A percentile compares a stretch with the other conserved stretches of the same genome.
phyloP scores from a whole-genome alignment of 805 yeast species.

The Candida ficus region DNA sequence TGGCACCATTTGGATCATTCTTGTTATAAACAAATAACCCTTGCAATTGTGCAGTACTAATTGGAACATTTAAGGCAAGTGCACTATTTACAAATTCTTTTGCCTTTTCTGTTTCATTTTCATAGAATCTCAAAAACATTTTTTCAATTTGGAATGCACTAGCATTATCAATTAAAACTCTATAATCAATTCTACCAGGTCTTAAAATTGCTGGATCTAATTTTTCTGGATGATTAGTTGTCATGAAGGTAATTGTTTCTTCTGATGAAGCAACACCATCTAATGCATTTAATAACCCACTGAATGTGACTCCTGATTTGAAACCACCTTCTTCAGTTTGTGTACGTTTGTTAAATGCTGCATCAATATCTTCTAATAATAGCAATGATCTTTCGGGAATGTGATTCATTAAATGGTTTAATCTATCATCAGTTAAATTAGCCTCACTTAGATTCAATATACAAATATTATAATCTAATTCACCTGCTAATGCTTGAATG shows the following conservation, averaged over 20 bases:
- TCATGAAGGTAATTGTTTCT: conserved; percentile 95
- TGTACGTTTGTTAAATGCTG: conserved; percentile 83
- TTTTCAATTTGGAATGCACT: conserved; percentile 67
- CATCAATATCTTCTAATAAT: conserved; percentile 89
- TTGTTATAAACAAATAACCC: conserved; percentile 93
- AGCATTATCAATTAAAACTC: conserved; percentile 83
- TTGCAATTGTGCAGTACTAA: conserved; percentile 92
- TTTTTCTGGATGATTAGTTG: conserved; percentile 94
- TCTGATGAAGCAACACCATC: conserved; percentile 98
- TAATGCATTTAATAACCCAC: conserved; percentile 87
- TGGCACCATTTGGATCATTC: conserved; percentile 71
- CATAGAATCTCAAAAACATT: conserved; percentile 89
- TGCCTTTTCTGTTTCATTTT: conserved; percentile 51
- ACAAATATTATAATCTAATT: conserved; percentile 91
- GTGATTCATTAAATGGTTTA: conserved; percentile 94
- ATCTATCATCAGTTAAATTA: conserved; percentile 88
- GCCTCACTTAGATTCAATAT: conserved; percentile 86
- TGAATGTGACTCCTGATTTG: conserved; percentile 87
- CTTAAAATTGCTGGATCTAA: conserved; percentile 89
- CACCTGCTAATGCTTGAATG: conserved; percentile 96
- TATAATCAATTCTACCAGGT: conserved; percentile 91
- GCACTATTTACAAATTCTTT: conserved; percentile 36
- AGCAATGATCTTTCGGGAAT: conserved; percentile 86
- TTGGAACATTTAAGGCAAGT: conserved; percentile 43
- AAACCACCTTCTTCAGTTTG: conserved; percentile 76